Evolutionary conservation across 2,329 filamentous ascomycete genomes (phyloP).

Genomic region (Exophiala bonariae): DNA sequence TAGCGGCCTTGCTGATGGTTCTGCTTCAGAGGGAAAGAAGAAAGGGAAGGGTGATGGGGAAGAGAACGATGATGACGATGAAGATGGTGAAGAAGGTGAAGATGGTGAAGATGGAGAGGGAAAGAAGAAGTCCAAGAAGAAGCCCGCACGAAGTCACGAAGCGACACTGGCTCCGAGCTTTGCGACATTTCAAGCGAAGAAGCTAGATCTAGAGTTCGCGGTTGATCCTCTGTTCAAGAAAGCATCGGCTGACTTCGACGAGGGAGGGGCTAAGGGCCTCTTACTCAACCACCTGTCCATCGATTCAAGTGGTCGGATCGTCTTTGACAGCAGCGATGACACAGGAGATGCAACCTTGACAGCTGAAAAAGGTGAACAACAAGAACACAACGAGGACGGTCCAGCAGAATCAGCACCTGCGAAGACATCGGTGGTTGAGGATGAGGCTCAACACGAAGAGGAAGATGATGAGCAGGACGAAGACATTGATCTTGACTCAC

Average conservation of each 20-base stretch:
- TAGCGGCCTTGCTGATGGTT: constrained; percentile 80
- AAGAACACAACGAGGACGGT: constrained; percentile 35
- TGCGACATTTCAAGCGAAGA: constrained; percentile 85
- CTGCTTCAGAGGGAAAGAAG: constrained; percentile 68
- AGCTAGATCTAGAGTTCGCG: constrained; percentile 94
- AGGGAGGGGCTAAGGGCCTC: constrained; percentile 93
- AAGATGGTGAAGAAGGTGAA: constrained; percentile 60
- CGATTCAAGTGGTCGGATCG: constrained; percentile 85
- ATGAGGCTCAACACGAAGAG: constrained; percentile 42
- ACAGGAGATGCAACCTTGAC: constrained; percentile 52
- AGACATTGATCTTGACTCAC: constrained; percentile 74
- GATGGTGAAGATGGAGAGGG: constrained; percentile 46
- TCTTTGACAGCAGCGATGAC: constrained; percentile 98
- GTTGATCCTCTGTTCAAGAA: constrained; percentile 99
- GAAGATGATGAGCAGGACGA: constrained; percentile 52
- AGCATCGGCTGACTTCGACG: constrained; percentile 95
- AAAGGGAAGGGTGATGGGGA: constrained; percentile 65
- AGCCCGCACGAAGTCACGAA: constrained; percentile 78
- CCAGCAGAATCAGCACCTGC: constrained; percentile 30
- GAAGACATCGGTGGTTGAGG: constrained; percentile 31
- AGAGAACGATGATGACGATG: constrained; percentile 62
- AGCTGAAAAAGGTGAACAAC: constrained; percentile 29
- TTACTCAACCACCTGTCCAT: constrained; percentile 96
- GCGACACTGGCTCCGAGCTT: constrained; percentile 91
- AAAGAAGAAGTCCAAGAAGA: constrained; percentile 69